phyloP scores from a whole-genome alignment of 345 rosid species.

The Viola odorata region DNA sequence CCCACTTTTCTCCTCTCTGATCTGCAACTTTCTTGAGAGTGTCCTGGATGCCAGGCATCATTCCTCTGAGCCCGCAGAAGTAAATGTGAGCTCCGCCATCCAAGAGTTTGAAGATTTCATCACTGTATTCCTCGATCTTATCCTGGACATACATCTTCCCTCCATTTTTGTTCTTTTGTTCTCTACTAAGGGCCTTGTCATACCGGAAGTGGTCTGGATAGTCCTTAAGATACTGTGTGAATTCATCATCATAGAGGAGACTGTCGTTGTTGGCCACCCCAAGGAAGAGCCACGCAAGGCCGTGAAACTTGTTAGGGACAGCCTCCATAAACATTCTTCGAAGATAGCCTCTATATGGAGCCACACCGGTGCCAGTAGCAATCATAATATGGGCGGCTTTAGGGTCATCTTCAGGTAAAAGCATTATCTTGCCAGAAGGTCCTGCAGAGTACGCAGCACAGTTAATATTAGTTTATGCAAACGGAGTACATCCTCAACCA shows the following conservation, averaged over 20 bases:
- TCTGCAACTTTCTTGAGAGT: conserved; percentile 86
- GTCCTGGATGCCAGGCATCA: conserved; percentile 98
- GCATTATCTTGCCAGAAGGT: conserved; percentile 95
- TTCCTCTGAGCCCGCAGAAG: conserved; percentile 96
- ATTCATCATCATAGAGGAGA: conserved; percentile 89
- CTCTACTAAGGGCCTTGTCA: conserved; percentile 85
- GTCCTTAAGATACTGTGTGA: conserved; percentile 64
- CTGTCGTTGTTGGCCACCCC: conserved; percentile 97
- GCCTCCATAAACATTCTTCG: conserved; percentile 97
- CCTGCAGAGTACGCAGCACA: conserved; percentile 41
- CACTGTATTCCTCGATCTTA: conserved; percentile 94
- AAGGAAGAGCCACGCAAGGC: conserved; percentile 97
- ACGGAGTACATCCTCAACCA: neutral
- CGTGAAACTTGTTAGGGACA: conserved; percentile 73
- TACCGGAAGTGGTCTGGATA: conserved; percentile 78
- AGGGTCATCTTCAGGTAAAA: conserved; percentile 82
- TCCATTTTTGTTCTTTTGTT: conserved; percentile 85
- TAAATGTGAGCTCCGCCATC: conserved; percentile 94
- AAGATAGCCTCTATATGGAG: conserved; percentile 88
- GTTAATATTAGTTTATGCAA: neutral
- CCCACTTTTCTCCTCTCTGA: conserved; percentile 90
- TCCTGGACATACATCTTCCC: conserved; percentile 99
- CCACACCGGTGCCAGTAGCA: conserved; percentile 94
- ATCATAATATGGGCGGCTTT: conserved; percentile 94
- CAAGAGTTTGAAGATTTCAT: conserved; percentile 78